These are phyloP conservation scores for Neurospora sp. DNA, from an alignment of 495 filamentous ascomycete species.

Conservation along the genomic window DNA sequence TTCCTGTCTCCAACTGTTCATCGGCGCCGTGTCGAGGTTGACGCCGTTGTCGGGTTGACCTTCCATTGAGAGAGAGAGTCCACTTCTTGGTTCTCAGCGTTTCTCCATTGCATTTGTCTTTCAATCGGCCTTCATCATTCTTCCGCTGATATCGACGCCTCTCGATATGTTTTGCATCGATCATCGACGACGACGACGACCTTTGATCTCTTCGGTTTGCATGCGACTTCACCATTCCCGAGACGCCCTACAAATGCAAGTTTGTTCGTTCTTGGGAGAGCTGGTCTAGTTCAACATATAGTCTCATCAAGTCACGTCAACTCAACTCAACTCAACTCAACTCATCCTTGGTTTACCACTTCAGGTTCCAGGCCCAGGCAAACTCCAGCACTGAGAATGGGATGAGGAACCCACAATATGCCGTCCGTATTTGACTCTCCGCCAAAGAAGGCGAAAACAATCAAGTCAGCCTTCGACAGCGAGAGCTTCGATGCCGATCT, in stretches of 20 bases:
- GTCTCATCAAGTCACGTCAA: not conserved
- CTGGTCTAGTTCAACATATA: not conserved
- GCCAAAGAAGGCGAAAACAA: conserved; percentile 37
- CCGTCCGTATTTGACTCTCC: conserved; percentile 33
- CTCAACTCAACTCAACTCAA: not conserved
- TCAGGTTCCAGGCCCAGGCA: not conserved
- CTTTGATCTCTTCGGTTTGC: not conserved
- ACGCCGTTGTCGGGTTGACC: not conserved
- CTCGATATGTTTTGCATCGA: not conserved
- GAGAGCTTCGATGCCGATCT: conserved; percentile 79
- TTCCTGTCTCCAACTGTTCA: not conserved
- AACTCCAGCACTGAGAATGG: not conserved
- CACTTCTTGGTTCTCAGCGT: not conserved
- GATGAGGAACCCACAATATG: conserved; percentile 17
- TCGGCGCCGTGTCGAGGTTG: not conserved
- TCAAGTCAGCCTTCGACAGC: conserved; percentile 69
- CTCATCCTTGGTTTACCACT: not conserved
- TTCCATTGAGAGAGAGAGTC: not conserved
- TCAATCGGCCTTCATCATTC: not conserved
- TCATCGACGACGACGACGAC: not conserved
- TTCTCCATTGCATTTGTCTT: not conserved
- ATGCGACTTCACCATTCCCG: not conserved
- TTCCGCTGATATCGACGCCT: not conserved
- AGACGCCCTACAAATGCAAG: not conserved
- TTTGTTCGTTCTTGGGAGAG: not conserved